Evolutionary conservation across 2,329 filamentous ascomycete species (phyloP).

Genomic region (Cordyceps javanica): DNA sequence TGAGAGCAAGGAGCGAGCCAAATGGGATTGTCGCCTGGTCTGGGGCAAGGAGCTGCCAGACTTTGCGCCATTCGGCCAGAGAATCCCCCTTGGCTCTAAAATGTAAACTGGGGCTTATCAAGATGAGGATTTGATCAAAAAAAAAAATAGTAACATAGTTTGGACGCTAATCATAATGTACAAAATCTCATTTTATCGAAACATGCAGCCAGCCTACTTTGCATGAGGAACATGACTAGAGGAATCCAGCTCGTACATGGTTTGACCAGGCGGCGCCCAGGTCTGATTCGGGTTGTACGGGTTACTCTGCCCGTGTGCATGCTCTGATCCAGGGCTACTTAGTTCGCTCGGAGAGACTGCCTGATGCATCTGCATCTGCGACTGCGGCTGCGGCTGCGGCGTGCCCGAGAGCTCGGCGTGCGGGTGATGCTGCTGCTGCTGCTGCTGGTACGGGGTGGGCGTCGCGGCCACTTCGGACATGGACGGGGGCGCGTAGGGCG

Average conservation of each 20-base stretch:
- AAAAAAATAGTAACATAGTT: neutral
- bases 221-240: neutral
- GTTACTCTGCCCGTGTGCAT: neutral
- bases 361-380: neutral
- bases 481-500: neutral
- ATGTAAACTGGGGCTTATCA: neutral
- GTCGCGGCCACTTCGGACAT: neutral
- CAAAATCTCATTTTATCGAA: neutral
- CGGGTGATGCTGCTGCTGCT: neutral
- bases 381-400: neutral
- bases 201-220: neutral
- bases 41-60: conserved; percentile 12
- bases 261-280: neutral
- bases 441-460: neutral
- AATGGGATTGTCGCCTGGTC: conserved; percentile 12
- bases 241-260: conserved; percentile 9
- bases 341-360: conserved; percentile 4
- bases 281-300: neutral
- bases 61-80: conserved; percentile 5
- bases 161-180: neutral
- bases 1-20: conserved; percentile 9
- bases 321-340: neutral
- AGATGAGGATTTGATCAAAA: neutral
- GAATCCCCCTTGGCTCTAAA: conserved; percentile 5
- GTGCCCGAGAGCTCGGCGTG: neutral